Conservation (phyloP, 2,329 filamentous ascomycete species). For the Nannizziopsis arthrosporioides region DNA sequence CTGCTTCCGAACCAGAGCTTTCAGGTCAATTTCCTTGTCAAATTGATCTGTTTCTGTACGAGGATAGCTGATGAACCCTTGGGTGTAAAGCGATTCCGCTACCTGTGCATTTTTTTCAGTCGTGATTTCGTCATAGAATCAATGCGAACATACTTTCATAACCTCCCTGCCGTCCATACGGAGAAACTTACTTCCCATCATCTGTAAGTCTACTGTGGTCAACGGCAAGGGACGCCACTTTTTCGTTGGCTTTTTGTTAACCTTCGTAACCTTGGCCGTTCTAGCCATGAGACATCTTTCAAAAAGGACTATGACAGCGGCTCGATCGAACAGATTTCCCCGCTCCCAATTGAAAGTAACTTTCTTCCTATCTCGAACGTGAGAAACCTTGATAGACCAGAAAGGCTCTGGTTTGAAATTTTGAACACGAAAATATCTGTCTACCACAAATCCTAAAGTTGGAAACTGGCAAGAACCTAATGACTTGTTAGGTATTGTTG, state of each 20-base stretch:
- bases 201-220: constrained; percentile 92
- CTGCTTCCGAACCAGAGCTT: constrained; percentile 71
- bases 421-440: constrained; percentile 84
- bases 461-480: constrained; percentile 88
- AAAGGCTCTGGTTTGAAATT: constrained; percentile 89
- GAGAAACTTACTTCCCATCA: constrained; percentile 79
- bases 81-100: constrained; percentile 81
- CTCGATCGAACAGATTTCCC: constrained; percentile 75
- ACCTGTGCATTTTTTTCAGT: constrained; percentile 25
- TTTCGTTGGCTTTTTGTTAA: constrained; percentile 79
- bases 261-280: constrained; percentile 66
- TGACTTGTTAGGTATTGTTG: constrained; percentile 11
- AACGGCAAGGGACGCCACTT: constrained; percentile 90
- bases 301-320: constrained; percentile 66
- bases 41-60: constrained; percentile 96
- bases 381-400: constrained; percentile 80
- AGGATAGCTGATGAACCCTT: constrained; percentile 94
- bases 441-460: constrained; percentile 90
- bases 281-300: constrained; percentile 72
- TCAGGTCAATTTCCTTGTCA: constrained; percentile 76
- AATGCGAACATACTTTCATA: constrained; percentile 53
- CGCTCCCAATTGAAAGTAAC: constrained; percentile 78
- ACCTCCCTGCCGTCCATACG: constrained; percentile 84
- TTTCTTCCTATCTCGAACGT: constrained; percentile 63
- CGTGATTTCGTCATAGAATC: background rate